Evolutionary conservation across 2,329 filamentous ascomycete species (phyloP).

Genomic region (Fusarium fracticaudum): DNA sequence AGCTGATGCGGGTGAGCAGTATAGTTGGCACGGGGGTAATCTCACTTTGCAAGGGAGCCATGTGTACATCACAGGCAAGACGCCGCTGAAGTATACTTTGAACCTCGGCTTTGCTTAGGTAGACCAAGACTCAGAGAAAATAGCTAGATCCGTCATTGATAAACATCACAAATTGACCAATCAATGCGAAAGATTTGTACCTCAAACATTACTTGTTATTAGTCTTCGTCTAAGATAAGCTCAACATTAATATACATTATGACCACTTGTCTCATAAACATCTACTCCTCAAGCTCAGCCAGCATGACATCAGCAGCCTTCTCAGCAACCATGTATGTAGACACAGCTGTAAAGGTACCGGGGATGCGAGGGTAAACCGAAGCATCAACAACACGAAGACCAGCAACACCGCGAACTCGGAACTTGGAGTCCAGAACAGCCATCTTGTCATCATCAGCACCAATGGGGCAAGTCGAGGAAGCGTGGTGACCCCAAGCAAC

Average conservation of each 20-base stretch:
- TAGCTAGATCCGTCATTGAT: rapidly evolving
- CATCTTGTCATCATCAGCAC: slow-evolving; percentile 44
- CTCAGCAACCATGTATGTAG: slow-evolving; percentile 47
- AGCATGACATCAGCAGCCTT: slow-evolving; percentile 48
- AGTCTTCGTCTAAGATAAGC: not conserved
- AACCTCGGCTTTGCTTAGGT: slow-evolving; percentile 12
- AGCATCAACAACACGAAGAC: slow-evolving; percentile 58
- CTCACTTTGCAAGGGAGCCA: slow-evolving; percentile 1
- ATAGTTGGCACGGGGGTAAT: slow-evolving; percentile 12
- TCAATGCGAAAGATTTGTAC: not conserved
- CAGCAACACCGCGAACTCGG: slow-evolving; percentile 56
- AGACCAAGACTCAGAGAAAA: rapidly evolving
- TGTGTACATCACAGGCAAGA: slow-evolving; percentile 12
- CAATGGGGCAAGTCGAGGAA: slow-evolving; percentile 47
- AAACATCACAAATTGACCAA: rapidly evolving
- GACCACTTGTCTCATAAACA: not conserved
- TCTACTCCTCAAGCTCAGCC: slow-evolving; percentile 10
- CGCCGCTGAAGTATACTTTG: slow-evolving; percentile 11
- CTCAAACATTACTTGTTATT: not conserved
- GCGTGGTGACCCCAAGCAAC: slow-evolving; percentile 49
- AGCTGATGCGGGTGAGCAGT: slow-evolving; percentile 16
- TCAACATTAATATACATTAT: not conserved
- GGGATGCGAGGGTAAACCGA: slow-evolving; percentile 55
- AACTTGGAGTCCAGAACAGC: slow-evolving; percentile 61
- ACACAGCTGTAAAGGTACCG: slow-evolving; percentile 47